Conservation (phyloP, 73 alveolate genomes). For the Strombidium stylifer region DNA sequence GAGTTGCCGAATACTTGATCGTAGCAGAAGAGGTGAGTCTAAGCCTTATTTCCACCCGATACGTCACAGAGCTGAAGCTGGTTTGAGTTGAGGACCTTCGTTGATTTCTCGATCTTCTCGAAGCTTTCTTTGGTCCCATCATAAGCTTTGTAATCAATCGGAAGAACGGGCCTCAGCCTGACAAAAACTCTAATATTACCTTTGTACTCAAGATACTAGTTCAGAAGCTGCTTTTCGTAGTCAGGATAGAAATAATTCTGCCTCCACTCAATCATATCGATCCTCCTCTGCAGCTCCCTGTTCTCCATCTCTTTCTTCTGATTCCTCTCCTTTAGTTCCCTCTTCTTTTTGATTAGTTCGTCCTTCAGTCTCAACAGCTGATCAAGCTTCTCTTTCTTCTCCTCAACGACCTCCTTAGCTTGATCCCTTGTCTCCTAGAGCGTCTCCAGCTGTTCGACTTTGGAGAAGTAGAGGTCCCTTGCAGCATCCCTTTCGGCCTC, state of each 20-base stretch:
- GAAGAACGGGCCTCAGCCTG: constrained; percentile 61
- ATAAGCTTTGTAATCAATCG: constrained; percentile 23
- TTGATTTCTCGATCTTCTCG: not conserved
- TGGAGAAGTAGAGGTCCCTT: not conserved
- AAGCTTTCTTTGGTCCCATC: constrained; percentile 1
- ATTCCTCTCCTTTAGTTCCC: not conserved
- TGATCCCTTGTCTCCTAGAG: not conserved
- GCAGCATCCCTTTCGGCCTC: not conserved
- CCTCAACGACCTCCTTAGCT: not conserved
- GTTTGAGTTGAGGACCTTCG: not conserved
- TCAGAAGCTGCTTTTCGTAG: constrained; percentile 50
- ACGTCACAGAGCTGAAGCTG: not conserved
- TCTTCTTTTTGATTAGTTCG: not conserved
- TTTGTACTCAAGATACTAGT: constrained; percentile 62
- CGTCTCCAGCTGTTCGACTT: not conserved
- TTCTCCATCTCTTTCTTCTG: not conserved
- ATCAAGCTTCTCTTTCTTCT: not conserved
- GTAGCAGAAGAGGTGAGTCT: constrained; percentile 40
- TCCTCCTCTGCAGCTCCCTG: not conserved
- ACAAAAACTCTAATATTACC: constrained; percentile 77
- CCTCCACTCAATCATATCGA: not conserved
- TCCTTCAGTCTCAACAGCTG: not conserved
- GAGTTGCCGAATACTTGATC: constrained; percentile 56
- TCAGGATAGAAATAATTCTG: constrained; percentile 5
- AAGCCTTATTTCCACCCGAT: too few relatives aligned